Evolutionary conservation across 2,329 filamentous ascomycete species (phyloP), one percentile per base, ranked within the genome.

Genomic region (Talaromyces pinophilus): DNA sequence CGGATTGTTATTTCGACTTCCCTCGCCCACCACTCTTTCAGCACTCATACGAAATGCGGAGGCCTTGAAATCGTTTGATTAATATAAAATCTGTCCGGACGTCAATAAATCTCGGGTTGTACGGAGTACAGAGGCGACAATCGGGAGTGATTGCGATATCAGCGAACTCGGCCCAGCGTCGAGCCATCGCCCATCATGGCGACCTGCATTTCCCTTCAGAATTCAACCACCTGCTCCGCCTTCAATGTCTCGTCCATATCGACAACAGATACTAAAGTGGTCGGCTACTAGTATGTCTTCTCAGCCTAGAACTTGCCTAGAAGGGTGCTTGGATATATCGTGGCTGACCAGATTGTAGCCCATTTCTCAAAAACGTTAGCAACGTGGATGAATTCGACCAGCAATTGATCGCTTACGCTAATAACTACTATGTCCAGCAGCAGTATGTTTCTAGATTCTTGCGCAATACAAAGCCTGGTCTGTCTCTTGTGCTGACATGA

Each of bases 331-430:
- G 5, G n/a, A 42, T 3, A 76, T 78, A 69, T 78, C 69, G 40
- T 55, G 52, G 67, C 22, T 68, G 57, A 57, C 63, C n/a, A 8
- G 28, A 61, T 52, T 46, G 3, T 74, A 96, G 93, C 80, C 89
- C 93, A 57, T 99, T 98, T 77, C 86, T 99, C 70, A 83, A 88
- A 70, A 92, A 86, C 77, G 95, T 98, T 72, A 90, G 90, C 54
- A 89, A 90, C 75, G 85, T 86, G 17, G 80, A 85, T 63, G 87
- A 90, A 8, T 99, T 99, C 76, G 95, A 99, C 77, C 77, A 83
- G 50, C 86, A 90, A 73, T 81, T 99, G 74, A 83, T 81, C 62
- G 82, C 85, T 65, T 97, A 96, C 78, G 85, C 97, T 63, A 82
- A 86, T 64, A 89, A 88, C 44, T 85, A 84, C 69, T 98, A 93